Evolutionary conservation across 495 filamentous ascomycete species (phyloP), one percentile per base, ranked within the genome.

Genomic region (Hypoxylon fuscum): DNA sequence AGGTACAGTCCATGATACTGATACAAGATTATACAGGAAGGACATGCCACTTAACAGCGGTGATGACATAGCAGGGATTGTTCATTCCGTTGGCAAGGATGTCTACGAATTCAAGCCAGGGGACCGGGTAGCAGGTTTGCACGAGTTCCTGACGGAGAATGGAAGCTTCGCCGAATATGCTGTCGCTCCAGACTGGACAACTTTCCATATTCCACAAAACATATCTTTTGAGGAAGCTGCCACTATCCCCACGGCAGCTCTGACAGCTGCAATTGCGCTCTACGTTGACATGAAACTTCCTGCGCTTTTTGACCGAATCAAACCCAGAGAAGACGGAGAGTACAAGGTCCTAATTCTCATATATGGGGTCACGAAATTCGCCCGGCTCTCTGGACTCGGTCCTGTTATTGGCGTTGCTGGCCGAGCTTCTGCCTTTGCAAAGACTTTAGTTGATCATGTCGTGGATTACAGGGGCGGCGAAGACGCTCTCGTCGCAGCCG

Each of bases 341-440:
- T n/a, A n/a, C n/a, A 61, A 61, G 29, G 40, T 52, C 6, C 63
- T 65, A 11, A 7, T 73, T 23, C 15, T 69, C 10, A 69, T 83
- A 55, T 82, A 82, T 62, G 77, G 77, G 14, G 76, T 70, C 4
- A 59, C 79, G 0, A 70, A 81, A 44, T 56, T 80, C 23, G 77
- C 75, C 7, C 75, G 75, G 27, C 64, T 74, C 10, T 67, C 71
- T 37, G 67, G 71, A 8, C 51, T 81, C 27, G 44, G 62, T 25
- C 79, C 77, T 0, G 64, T 79, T 34, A 77, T 79, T 34, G 69
- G 72, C 6, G 66, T 78, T 3, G 72, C 76, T 18, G 77, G 79
- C 9, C 29, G 60, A 21, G 71, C 75, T 5, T 48, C 55, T 7
- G 68, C 63, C 44, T 76, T 71, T 15, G 76, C 76, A 27, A 64